Base-by-base conservation (phyloP, 371 early-diverging fungal species). In the Mortierella sp. region DNA sequence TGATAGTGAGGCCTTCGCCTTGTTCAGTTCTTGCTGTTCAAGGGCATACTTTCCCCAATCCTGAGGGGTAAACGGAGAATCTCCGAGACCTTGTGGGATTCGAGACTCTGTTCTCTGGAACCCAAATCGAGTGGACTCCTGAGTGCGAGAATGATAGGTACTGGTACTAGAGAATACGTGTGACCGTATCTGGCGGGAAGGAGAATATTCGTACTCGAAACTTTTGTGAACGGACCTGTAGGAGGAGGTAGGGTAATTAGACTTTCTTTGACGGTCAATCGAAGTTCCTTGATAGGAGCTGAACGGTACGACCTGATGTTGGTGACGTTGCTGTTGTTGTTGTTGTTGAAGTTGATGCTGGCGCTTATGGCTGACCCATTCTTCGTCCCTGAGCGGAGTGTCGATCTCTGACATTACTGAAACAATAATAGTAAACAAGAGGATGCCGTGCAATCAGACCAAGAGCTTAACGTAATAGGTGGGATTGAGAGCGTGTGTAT, bases 291-390 rank as follows among this genome's bases (percentile, higher is more conserved):
- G 11, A 52, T 59, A 7, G 58, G 58, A 15, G 15, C 43, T 10
- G 43, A 43, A 43, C 13, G 43, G n/a, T 36, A 33, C 38, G 48
- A 11, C 11, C 13, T 36, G 50, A 28, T 58, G 38, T 32, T 58
- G 45, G 21, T 45, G 52, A 45, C 11, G 61, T 19, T 50, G 60
- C 68, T 67, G 61, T 36, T 70, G 58, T 48, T 63, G 63, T 9
- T 55, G 36, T 33, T 70, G 58, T 10, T 62, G 28, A 28, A 28
- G 28, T 28, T 28, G 69, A 8, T 58, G 67, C 28, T 45, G 58
- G 21, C 22, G 67, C 43, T 43, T 8, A 43, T 43, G 13, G 7
- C 13, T 59, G 40, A 50, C 33, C 69, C 69, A 69, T 15, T 62
- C 69, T 1, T 60, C 53, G 53, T 69, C 69, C 38, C 22, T 4